phyloP scores from a whole-genome alignment of 495 filamentous ascomycete species.

The Xylaria sp. region DNA sequence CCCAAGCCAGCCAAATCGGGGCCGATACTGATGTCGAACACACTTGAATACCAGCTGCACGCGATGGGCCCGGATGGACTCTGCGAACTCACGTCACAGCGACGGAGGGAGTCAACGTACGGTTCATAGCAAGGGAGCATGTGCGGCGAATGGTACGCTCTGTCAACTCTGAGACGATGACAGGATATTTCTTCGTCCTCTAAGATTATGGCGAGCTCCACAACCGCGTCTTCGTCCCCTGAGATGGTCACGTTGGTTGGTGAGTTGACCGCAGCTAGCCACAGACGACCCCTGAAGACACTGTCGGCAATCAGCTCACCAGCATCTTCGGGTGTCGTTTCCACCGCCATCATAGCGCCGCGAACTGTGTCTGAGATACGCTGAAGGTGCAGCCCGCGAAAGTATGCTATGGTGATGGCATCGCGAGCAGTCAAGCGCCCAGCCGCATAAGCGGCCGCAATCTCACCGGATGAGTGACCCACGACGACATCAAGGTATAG shows the following conservation, averaged over 20 bases:
- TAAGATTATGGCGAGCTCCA: constrained; percentile 42
- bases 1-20: too few relatives aligned
- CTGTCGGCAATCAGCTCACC: constrained; percentile 40
- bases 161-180: constrained; percentile 49
- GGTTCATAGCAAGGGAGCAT: constrained; percentile 48
- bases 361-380: too few relatives aligned
- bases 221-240: constrained; percentile 46
- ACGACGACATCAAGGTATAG: constrained; percentile 53
- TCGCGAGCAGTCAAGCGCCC: constrained; percentile 44
- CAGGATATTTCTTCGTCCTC: constrained; percentile 52
- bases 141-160: constrained; percentile 59
- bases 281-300: constrained; percentile 43
- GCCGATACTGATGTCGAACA: constrained; percentile 30
- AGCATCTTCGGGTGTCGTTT: constrained; percentile 46
- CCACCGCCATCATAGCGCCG: constrained; percentile 61
- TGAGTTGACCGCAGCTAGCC: constrained; percentile 55
- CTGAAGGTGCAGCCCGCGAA: too few relatives aligned
- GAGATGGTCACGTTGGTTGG: constrained; percentile 51
- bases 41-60: too few relatives aligned
- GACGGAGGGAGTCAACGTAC: constrained; percentile 28
- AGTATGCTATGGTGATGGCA: constrained; percentile 58
- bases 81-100: constrained; percentile 31
- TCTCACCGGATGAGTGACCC: constrained; percentile 66
- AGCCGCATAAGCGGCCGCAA: constrained; percentile 53
- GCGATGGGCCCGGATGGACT: too few relatives aligned